A percentile compares a stretch with the other conserved stretches of the same genome.
phyloP scores from a whole-genome alignment of 2,329 filamentous ascomycete species.

The Sporothrix euskadiensis region DNA sequence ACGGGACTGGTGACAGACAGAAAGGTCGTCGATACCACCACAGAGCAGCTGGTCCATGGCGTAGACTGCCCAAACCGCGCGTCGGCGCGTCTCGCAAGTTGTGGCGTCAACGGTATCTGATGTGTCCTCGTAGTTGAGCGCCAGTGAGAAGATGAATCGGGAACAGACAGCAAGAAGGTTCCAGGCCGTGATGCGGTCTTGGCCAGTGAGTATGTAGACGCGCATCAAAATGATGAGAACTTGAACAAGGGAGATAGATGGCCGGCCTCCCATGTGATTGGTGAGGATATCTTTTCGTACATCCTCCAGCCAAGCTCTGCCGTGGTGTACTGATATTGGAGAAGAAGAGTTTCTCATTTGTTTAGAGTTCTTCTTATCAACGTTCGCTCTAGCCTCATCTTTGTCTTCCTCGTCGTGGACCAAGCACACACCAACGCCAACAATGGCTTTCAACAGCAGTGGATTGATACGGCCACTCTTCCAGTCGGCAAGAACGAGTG shows the following conservation, averaged over 20 bases:
- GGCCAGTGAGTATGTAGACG: not conserved
- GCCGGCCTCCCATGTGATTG: not conserved
- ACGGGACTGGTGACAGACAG: slow-evolving; percentile 34
- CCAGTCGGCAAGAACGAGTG: slow-evolving; percentile 36
- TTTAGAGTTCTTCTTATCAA: too few relatives aligned
- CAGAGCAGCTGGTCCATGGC: slow-evolving; percentile 35
- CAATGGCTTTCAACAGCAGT: slow-evolving; percentile 34
- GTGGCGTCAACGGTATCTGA: not conserved
- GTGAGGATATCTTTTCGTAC: not conserved
- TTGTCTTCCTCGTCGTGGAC: slow-evolving; percentile 28
- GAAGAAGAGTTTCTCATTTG: not conserved
- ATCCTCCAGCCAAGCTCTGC: slow-evolving; percentile 1
- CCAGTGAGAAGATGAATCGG: slow-evolving; percentile 4
- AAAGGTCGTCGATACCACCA: slow-evolving; percentile 38
- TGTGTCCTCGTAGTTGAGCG: slow-evolving; percentile 18
- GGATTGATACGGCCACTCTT: slow-evolving; percentile 33
- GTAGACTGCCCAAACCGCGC: slow-evolving; percentile 38
- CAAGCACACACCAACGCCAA: slow-evolving; percentile 14
- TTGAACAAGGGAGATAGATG: slow-evolving; percentile 10
- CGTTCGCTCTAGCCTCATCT: not conserved
- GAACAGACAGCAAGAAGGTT: slow-evolving; percentile 10
- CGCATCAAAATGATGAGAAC: slow-evolving; percentile 3
- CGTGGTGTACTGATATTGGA: not conserved
- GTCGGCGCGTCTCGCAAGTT: slow-evolving; percentile 34
- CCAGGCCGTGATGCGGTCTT: not conserved